Evolutionary conservation across 352 stramenopile genomes (phyloP), one percentile per base, ranked within the genome.

Genomic region (Globisporangium takayamanum): DNA sequence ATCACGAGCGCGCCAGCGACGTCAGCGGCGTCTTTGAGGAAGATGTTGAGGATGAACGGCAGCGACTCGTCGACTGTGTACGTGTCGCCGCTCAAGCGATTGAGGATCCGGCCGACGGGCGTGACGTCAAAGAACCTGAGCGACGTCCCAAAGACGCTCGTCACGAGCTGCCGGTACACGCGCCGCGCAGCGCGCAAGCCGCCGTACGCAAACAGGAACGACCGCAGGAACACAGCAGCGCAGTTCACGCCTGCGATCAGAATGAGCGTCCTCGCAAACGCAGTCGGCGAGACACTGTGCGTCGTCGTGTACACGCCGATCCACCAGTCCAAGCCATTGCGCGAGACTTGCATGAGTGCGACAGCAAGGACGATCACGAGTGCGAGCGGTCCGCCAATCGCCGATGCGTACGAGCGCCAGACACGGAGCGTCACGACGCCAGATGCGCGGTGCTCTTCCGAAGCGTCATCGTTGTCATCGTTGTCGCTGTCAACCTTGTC

Each of bases 31-130:
- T 97, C 85, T 41, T 88, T 90, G 14, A 97, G 62, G 50, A 94
- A 92, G 41, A 95, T 82, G 58, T 96, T 96, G 52, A 96, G 70
- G 47, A 87, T 85, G 52, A 97, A 96, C 7, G 89, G 88, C 15
- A 96, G 65, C 16, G 81, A 89, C 60, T 95, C 84, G 64, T 96
- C 88, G 8, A 96, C 73, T 3, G 76, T 68, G 54, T 93, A 96
- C 10, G 82, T 91, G 51, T 95, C 83, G 8, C 81, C 78, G 26
- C 82, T 89, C n/a, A 93, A 56, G 11, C 85, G 70, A 36, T 95
- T 95, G 2, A 92, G 63, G 41, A 95, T 76, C 15, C 81, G 81
- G 0, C 83, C 85, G 16, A 76, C 60, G 2, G 85, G 82, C 12
- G 79, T 93, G 22, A 51, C 55, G 49, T 89, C 80, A 47, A 92